A percentile compares a stretch with the other conserved stretches of the same genome.
phyloP scores from a whole-genome alignment of 345 rosid species.

The Theobroma cacao region DNA sequence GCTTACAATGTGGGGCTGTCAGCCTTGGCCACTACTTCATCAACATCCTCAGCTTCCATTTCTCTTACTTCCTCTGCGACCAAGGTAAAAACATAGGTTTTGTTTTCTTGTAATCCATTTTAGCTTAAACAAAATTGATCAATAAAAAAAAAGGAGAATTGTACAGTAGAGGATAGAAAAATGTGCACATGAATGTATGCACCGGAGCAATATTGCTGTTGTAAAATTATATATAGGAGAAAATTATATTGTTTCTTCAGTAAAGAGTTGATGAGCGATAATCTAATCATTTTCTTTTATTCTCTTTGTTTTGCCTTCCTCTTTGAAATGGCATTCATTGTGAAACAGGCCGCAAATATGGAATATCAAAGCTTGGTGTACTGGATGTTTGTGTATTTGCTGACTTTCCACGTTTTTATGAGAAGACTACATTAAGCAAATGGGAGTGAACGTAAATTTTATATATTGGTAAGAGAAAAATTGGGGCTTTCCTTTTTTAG shows the following conservation, averaged over 20 bases:
- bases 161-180: not conserved
- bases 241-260: not conserved
- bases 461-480: slow-evolving; percentile 20
- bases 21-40: slow-evolving; percentile 39
- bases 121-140: not conserved
- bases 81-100: slow-evolving; percentile 49
- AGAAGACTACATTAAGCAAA: slow-evolving; percentile 53
- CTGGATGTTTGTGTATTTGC: slow-evolving; percentile 63
- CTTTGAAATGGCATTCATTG: slow-evolving; percentile 28
- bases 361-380: slow-evolving; percentile 55
- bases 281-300: not conserved
- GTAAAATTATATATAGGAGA: not conserved
- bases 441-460: slow-evolving; percentile 38
- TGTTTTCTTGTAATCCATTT: not conserved
- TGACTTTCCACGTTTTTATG: slow-evolving; percentile 59
- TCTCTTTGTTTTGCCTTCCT: slow-evolving; percentile 1
- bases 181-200: not conserved
- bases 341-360: slow-evolving; percentile 62
- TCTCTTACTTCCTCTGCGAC: slow-evolving; percentile 76
- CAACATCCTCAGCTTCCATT: slow-evolving; percentile 56
- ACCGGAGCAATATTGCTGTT: not conserved
- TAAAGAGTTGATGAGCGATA: not conserved
- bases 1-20: slow-evolving; percentile 87
- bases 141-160: not conserved
- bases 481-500: not conserved